Conservation (phyloP, 352 stramenopile genomes). For the Phytopythium aichiense region DNA sequence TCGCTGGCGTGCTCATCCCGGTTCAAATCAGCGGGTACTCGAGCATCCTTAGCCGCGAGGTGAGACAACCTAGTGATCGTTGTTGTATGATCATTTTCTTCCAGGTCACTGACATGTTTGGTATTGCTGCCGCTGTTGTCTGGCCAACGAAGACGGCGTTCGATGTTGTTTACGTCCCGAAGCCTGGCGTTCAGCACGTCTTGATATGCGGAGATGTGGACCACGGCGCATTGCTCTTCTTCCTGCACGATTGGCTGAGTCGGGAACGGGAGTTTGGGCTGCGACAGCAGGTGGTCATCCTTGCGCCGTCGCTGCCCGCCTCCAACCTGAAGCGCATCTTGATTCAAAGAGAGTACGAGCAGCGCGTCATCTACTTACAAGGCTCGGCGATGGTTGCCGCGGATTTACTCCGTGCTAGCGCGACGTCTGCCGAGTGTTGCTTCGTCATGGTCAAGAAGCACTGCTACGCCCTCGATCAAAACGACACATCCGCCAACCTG, state of each 20-base stretch:
- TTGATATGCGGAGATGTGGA: constrained; percentile 78
- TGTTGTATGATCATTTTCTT: not conserved
- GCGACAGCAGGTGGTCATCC: constrained; percentile 64
- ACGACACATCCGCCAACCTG: constrained; percentile 68
- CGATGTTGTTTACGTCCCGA: constrained; percentile 67
- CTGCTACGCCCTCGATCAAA: constrained; percentile 44
- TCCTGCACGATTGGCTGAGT: constrained; percentile 76
- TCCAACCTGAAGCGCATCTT: constrained; percentile 57
- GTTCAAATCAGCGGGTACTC: constrained; percentile 66
- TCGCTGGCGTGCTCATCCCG: constrained; percentile 62
- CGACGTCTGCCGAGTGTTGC: constrained; percentile 47
- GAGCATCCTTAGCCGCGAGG: constrained; percentile 67
- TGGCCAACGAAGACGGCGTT: constrained; percentile 48
- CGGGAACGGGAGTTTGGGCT: constrained; percentile 54
- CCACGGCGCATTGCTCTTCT: constrained; percentile 65
- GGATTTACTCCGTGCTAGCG: constrained; percentile 58
- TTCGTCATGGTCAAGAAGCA: constrained; percentile 81
- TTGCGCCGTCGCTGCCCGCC: constrained; percentile 53
- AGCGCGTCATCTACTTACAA: constrained; percentile 73
- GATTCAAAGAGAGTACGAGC: constrained; percentile 67
- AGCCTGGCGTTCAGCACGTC: constrained; percentile 66
- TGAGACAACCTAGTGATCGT: constrained; percentile 9
- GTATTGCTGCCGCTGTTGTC: not conserved
- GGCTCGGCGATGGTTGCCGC: constrained; percentile 68
- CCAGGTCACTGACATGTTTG: not conserved